phyloP scores from a whole-genome alignment of 306 rosid species.

The Medicago arabica region DNA sequence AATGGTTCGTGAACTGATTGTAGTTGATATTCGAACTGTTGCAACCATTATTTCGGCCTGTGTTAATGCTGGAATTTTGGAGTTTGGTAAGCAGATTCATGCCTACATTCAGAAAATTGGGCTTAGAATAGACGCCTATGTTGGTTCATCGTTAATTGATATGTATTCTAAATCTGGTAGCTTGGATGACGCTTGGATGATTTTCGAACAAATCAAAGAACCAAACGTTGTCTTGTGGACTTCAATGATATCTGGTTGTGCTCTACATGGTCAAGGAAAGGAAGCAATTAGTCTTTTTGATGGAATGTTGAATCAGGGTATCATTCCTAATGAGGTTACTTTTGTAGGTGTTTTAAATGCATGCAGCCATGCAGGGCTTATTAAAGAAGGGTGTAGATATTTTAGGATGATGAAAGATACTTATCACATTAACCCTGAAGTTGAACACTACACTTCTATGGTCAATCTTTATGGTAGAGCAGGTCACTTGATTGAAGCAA shows the following conservation, averaged over 20 bases:
- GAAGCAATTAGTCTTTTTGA: constrained; percentile 65
- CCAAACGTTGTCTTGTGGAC: constrained; percentile 78
- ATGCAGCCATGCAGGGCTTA: constrained; percentile 85
- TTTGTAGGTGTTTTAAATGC: constrained; percentile 79
- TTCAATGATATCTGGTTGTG: constrained; percentile 80
- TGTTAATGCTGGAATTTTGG: constrained; percentile 62
- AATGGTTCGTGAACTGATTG: constrained; percentile 60
- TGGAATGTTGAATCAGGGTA: constrained; percentile 62
- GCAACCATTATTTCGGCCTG: constrained; percentile 79
- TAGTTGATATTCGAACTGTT: constrained; percentile 67
- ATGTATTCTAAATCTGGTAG: constrained; percentile 91
- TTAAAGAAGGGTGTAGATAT: constrained; percentile 72
- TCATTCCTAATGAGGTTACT: constrained; percentile 78
- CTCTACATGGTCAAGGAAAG: constrained; percentile 75
- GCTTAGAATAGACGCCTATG: constrained; percentile 59
- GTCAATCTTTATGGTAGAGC: constrained; percentile 94
- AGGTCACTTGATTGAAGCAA: constrained; percentile 66
- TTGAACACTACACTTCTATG: constrained; percentile 85
- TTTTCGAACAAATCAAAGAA: constrained; percentile 54
- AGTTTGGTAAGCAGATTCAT: constrained; percentile 73
- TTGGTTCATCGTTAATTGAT: constrained; percentile 72
- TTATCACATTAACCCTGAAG: constrained; percentile 63
- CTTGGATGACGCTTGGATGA: constrained; percentile 62
- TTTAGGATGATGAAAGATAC: constrained; percentile 79
- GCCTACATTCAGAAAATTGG: constrained; percentile 71